Percentiles rank a stretch among this genome's conserved stretches.
These are phyloP conservation scores for Antitrichia curtipendula DNA, from an alignment of 225 moss, liverwort and hornwort species.

Conservation along the genomic window DNA sequence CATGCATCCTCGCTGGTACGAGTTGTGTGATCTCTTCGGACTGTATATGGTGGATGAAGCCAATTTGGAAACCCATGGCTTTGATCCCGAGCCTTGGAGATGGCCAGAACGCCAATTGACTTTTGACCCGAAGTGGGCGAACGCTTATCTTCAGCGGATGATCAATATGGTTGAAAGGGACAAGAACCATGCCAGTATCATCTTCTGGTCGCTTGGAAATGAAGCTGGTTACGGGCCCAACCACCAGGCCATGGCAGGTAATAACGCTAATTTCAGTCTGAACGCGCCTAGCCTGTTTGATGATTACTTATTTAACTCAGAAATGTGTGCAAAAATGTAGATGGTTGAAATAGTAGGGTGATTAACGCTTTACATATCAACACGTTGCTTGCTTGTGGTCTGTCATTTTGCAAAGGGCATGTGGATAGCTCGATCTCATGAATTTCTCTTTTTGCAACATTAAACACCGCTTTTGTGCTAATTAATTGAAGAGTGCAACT, in stretches of 20 bases:
- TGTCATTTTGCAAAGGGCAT: not conserved
- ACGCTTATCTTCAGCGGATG: constrained; percentile 85
- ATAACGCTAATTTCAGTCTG: not conserved
- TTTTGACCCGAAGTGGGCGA: constrained; percentile 72
- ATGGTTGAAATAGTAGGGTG: not conserved
- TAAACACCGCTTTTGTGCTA: not conserved
- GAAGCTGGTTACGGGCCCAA: constrained; percentile 95
- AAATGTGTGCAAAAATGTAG: not conserved
- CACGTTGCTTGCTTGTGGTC: not conserved
- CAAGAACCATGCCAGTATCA: constrained; percentile 91
- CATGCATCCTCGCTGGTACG: constrained; percentile 95
- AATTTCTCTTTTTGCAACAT: not conserved
- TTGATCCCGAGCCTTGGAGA: constrained; percentile 91
- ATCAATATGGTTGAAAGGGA: constrained; percentile 98
- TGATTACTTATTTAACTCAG: not conserved
- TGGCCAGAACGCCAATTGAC: constrained; percentile 79
- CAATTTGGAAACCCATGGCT: constrained; percentile 96
- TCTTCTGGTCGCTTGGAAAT: constrained; percentile 94
- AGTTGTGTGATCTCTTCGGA: constrained; percentile 93
- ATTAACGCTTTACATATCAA: not conserved
- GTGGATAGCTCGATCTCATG: not conserved
- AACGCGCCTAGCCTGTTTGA: not conserved
- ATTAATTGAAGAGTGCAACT: not conserved
- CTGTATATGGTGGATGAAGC: constrained; percentile 94
- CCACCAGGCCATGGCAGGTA: constrained; percentile 98